Evolutionary conservation across 148 eudicot genomes (phyloP).

Genomic region (Diospyros lotus): DNA sequence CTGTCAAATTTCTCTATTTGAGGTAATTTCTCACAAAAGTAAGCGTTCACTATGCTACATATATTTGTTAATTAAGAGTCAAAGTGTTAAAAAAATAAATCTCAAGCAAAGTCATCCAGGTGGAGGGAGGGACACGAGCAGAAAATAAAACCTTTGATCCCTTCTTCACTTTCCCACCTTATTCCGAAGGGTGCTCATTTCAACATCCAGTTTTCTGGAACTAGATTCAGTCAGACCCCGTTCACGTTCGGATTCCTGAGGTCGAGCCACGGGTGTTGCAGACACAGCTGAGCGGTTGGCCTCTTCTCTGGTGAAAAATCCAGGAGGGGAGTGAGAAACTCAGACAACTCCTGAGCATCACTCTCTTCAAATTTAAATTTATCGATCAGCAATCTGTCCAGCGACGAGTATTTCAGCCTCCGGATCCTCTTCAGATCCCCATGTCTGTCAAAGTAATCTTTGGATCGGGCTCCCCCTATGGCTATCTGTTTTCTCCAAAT

Average conservation of each 20-base stretch:
- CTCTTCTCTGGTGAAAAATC: conserved; percentile 86
- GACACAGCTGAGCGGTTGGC: conserved; percentile 87
- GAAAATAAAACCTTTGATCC: conserved; percentile 4
- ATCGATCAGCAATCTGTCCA: conserved; percentile 66
- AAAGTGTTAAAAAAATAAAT: conserved; percentile 12
- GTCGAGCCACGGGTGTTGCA: conserved; percentile 84
- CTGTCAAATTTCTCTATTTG: neutral
- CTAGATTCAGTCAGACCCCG: conserved; percentile 30
- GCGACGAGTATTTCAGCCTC: conserved; percentile 70
- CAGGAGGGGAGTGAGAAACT: conserved; percentile 75
- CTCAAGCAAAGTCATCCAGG: conserved; percentile 17
- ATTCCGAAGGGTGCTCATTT: conserved; percentile 46
- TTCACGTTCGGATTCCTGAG: conserved; percentile 23
- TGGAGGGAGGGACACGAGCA: conserved; percentile 11
- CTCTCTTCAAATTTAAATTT: conserved; percentile 53
- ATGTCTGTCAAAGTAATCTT: conserved; percentile 86
- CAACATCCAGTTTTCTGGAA: conserved; percentile 30
- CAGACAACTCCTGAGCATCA: conserved; percentile 70
- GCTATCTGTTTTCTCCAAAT: conserved; percentile 55
- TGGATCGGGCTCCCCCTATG: conserved; percentile 63
- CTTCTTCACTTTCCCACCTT: conserved; percentile 37
- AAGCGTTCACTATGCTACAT: no score
- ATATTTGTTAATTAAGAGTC: neutral
- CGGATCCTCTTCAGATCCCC: conserved; percentile 92
- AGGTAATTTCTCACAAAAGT: neutral